Evolutionary conservation across 2,329 filamentous ascomycete species (phyloP).

Genomic region (Penicillium thymicola): DNA sequence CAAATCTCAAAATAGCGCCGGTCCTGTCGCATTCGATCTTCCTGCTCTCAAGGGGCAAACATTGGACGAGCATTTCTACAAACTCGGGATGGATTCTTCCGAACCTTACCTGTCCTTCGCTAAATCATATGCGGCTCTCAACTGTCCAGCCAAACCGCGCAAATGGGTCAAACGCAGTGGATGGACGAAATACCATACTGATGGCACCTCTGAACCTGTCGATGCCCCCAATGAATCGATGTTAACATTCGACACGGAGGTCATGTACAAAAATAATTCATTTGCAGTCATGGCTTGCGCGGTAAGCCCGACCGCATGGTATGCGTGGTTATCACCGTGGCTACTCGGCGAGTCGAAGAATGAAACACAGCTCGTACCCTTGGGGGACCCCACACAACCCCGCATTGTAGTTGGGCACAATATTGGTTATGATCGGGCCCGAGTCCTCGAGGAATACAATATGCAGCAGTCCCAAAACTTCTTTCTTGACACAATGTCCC

Average conservation of each 20-base stretch:
- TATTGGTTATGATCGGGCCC: constrained; percentile 87
- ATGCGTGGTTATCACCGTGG: constrained; percentile 97
- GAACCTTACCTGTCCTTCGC: constrained; percentile 77
- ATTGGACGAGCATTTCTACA: constrained; percentile 91
- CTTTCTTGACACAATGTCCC: constrained; percentile 95
- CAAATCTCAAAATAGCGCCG: constrained; percentile 75
- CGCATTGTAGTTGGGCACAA: constrained; percentile 91
- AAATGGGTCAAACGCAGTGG: constrained; percentile 78
- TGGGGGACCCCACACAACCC: constrained; percentile 71
- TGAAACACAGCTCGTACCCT: constrained; percentile 76
- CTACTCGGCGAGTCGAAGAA: constrained; percentile 75
- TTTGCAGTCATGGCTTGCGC: constrained; percentile 98
- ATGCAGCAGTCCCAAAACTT: constrained; percentile 77
- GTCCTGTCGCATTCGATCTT: constrained; percentile 81
- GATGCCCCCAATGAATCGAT: constrained; percentile 75
- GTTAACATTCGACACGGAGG: constrained; percentile 93
- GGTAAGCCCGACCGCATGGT: constrained; percentile 85
- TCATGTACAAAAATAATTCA: constrained; percentile 88
- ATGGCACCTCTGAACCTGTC: constrained; percentile 70
- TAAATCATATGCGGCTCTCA: constrained; percentile 66
- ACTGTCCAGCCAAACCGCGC: constrained; percentile 58
- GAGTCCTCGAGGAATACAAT: constrained; percentile 85
- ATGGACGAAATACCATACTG: constrained; percentile 86
- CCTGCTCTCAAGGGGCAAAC: constrained; percentile 74
- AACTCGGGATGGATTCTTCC: constrained; percentile 77